Base-by-base conservation (phyloP, 2,329 filamentous ascomycete genomes). In the Rachicladosporium sp. region DNA sequence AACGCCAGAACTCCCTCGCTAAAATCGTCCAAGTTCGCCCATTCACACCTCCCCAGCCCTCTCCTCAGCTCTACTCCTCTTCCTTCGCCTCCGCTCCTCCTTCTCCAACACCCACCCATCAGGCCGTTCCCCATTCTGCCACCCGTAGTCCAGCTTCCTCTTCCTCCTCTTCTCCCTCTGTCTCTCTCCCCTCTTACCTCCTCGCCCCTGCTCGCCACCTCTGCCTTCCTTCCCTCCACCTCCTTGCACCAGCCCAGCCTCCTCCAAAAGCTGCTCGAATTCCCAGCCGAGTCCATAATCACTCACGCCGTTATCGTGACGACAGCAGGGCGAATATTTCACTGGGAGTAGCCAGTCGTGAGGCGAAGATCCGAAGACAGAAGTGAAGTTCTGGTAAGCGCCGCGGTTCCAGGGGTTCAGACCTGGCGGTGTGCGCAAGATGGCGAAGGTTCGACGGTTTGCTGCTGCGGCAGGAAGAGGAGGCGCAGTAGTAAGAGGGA, bases 401-500 rank as follows among this genome's bases (percentile, higher is more conserved):
- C 82, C 84, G 1, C 91, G 65, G 50, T 93, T 76, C 78, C 86
- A 98, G 0, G 86, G 85, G 49, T 94, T 94, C 50, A 91, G 80
- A 7, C 83, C 80, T 0, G 75, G 71, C 3, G 76, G 67, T 0
- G 82, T 84, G 44, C 75, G 71, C 2, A 95, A 66, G 32, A 96
- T 80, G 10, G 84, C 86, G 56, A 93, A 96, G 8, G 74, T 81
- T 21, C 79, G 73, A 19, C 3, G 15, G 15, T 19, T 19, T 11
- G 19, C 12, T 33, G 34, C 38, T 10, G 46, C 48, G 29, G 45
- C 50, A 10, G 50, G 56, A 7, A 61, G 49, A 8, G 65, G 66
- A 38, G 47, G 56, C 31, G 46, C 47, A 37, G 53, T 49, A n/a
- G 40, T 48, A 11, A 52, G 43, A 9, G 46, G 39, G 7, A 82